phyloP scores from a whole-genome alignment of 371 early-diverging fungal species.

The Blakeslea trispora region DNA sequence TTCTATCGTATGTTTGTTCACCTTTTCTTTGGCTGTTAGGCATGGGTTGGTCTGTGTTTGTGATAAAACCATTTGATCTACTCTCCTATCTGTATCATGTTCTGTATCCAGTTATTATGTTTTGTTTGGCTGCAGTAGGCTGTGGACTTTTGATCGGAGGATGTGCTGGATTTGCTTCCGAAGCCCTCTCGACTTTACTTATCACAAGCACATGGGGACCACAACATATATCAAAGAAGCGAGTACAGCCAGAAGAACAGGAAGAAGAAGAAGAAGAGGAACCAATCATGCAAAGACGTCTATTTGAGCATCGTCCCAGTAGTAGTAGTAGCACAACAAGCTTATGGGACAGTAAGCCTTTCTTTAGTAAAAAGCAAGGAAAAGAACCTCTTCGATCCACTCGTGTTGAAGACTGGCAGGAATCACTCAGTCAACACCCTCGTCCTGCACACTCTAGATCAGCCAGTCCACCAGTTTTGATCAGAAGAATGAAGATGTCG shows the following conservation, averaged over 20 bases:
- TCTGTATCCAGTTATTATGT: constrained; percentile 31
- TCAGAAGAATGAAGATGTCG: constrained; percentile 22
- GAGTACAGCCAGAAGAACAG: not conserved
- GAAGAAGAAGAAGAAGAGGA: not conserved
- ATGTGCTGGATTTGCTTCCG: constrained; percentile 51
- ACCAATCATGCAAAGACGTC: not conserved
- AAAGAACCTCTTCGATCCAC: constrained; percentile 16
- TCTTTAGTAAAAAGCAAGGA: constrained; percentile 1
- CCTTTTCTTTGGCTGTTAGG: constrained; percentile 13
- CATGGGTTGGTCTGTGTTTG: constrained; percentile 10
- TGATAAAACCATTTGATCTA: constrained; percentile 11
- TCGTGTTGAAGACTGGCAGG: constrained; percentile 12
- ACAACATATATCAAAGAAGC: not conserved
- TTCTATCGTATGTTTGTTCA: not conserved
- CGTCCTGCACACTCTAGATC: constrained; percentile 1
- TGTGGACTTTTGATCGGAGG: constrained; percentile 49
- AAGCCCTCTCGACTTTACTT: constrained; percentile 36
- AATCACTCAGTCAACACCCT: constrained; percentile 2
- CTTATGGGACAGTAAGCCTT: not conserved
- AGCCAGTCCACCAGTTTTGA: constrained; percentile 11
- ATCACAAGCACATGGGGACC: constrained; percentile 46
- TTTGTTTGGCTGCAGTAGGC: constrained; percentile 30
- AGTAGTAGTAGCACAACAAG: not conserved
- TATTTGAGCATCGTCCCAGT: not conserved
- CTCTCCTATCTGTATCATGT: constrained; percentile 10